Conservation (phyloP, 2,329 filamentous ascomycete genomes). For the Ophiosphaerella korrae region DNA sequence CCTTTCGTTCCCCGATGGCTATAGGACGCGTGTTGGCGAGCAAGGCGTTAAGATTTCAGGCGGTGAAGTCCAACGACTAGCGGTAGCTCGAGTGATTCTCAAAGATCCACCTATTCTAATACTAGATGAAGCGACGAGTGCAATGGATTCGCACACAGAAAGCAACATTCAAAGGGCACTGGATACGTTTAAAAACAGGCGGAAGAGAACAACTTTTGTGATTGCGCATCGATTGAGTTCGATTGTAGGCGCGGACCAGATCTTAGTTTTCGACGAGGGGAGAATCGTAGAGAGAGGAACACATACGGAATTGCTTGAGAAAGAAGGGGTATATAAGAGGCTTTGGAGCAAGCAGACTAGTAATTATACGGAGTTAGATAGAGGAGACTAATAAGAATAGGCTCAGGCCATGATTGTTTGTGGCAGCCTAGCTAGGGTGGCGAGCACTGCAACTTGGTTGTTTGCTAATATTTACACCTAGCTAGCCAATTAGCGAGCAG, state of each 20-base stretch:
- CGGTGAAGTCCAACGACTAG: slow-evolving; percentile 67
- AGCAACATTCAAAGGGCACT: slow-evolving; percentile 60
- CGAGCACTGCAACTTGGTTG: too few species aligned
- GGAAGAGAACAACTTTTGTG: slow-evolving; percentile 13
- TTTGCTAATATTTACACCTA: too few species aligned
- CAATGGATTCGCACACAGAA: slow-evolving; percentile 58
- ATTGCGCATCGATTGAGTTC: slow-evolving; percentile 35
- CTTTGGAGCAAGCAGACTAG: not conserved
- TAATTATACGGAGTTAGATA: too few species aligned
- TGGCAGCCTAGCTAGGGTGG: too few species aligned
- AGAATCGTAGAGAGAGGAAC: slow-evolving; percentile 9
- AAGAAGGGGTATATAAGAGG: slow-evolving; percentile 4
- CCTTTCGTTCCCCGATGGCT: slow-evolving; percentile 53
- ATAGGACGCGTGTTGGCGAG: slow-evolving; percentile 37
- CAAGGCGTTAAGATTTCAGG: slow-evolving; percentile 57
- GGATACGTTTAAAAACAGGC: not conserved
- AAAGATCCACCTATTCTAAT: slow-evolving; percentile 79
- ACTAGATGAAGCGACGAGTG: slow-evolving; percentile 72
- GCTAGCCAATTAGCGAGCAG: too few species aligned
- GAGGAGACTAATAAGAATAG: too few species aligned
- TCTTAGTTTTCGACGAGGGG: not conserved
- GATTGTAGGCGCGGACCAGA: not conserved
- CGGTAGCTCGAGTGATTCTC: slow-evolving; percentile 72
- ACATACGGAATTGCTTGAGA: slow-evolving; percentile 6
- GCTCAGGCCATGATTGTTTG: too few species aligned